Conservation (phyloP, 2,329 filamentous ascomycete genomes). For the Colletotrichum spinosum region DNA sequence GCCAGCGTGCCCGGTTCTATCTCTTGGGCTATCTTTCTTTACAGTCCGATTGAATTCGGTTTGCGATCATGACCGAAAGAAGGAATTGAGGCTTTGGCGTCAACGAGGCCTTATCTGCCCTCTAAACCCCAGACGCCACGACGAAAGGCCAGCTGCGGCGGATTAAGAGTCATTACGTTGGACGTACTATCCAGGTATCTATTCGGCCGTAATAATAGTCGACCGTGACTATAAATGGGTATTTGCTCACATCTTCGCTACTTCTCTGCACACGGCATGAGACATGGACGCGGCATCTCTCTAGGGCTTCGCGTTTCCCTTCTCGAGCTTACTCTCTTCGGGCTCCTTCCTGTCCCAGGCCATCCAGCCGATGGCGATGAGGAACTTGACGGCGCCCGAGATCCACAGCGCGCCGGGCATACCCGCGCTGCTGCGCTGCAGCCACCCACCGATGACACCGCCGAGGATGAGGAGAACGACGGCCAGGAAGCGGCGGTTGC, state of each 20-base stretch:
- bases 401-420: slow-evolving; percentile 58
- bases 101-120: too few relatives aligned
- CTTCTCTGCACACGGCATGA: neutral
- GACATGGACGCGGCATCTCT: neutral
- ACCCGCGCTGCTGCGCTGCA: slow-evolving; percentile 55
- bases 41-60: too few relatives aligned
- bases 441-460: slow-evolving; percentile 61
- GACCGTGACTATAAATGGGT: slow-evolving; percentile 1
- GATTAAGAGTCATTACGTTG: too few relatives aligned
- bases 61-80: too few relatives aligned
- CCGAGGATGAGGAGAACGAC: slow-evolving; percentile 60
- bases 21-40: too few relatives aligned
- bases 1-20: too few relatives aligned
- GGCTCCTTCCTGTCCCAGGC: slow-evolving; percentile 45
- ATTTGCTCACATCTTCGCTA: slow-evolving; percentile 1
- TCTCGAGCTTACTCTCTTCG: slow-evolving; percentile 31
- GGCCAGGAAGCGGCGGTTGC: slow-evolving; percentile 59
- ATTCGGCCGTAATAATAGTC: too few relatives aligned
- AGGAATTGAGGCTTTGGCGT: too few relatives aligned
- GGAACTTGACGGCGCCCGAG: slow-evolving; percentile 56
- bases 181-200: too few relatives aligned
- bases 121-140: too few relatives aligned
- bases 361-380: slow-evolving; percentile 51
- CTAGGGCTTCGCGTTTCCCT: slow-evolving; percentile 16
- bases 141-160: too few relatives aligned